phyloP scores from a whole-genome alignment of 2,329 filamentous ascomycete genomes.

The Pseudocercospora vitis region DNA sequence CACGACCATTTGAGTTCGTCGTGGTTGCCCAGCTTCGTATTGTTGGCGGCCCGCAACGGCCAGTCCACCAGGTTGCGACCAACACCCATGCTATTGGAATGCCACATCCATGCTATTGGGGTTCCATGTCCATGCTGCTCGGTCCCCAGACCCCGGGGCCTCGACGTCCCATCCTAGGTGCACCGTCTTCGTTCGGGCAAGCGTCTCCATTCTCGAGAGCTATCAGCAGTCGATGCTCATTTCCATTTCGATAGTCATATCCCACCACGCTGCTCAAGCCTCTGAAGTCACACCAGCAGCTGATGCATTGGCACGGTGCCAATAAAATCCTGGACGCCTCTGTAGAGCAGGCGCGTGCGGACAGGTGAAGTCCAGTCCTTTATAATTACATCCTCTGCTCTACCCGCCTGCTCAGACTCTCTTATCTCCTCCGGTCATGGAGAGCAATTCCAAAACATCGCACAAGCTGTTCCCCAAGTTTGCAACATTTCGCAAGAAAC shows the following conservation, averaged over 20 bases:
- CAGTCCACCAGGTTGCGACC: not conserved
- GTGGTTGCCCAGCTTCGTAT: too few species aligned
- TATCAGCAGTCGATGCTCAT: not conserved
- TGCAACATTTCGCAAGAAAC: constrained; percentile 11
- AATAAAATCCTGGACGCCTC: too few species aligned
- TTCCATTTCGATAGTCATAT: not conserved
- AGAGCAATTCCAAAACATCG: not conserved
- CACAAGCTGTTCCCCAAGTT: constrained; percentile 16
- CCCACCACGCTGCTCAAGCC: not conserved
- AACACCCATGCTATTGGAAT: not conserved
- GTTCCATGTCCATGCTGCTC: too few species aligned
- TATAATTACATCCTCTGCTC: not conserved
- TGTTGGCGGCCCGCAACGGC: too few species aligned
- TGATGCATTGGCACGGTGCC: too few species aligned
- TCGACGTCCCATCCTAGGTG: not conserved
- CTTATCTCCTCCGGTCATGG: not conserved
- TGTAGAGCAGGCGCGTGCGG: too few species aligned
- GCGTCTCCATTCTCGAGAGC: not conserved
- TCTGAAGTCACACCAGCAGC: not conserved
- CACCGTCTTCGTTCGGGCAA: not conserved
- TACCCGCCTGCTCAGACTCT: not conserved
- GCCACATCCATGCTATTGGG: too few species aligned
- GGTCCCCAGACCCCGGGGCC: too few species aligned
- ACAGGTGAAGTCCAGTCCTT: not conserved
- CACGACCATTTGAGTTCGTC: not conserved